These are phyloP conservation scores for Pseudohyphozyma bogoriensis DNA, from an alignment of 768 basidiomycete genomes.

Conservation along the genomic window DNA sequence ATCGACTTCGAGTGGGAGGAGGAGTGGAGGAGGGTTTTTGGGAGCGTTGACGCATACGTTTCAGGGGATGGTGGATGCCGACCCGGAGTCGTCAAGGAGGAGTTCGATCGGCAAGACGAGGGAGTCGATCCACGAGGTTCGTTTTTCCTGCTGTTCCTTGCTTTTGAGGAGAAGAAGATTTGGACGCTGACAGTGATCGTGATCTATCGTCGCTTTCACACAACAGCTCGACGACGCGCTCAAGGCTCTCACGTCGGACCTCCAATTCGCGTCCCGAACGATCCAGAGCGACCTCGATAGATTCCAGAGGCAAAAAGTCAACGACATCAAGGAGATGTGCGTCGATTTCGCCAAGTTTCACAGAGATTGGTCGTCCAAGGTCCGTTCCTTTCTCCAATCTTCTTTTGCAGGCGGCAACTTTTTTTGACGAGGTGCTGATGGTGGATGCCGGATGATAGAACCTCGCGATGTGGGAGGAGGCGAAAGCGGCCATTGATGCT, in stretches of 20 bases:
- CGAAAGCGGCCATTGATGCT: conserved; percentile 77
- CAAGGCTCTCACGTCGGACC: conserved; percentile 80
- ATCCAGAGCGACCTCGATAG: conserved; percentile 96
- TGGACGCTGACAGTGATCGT: neutral
- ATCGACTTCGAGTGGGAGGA: neutral
- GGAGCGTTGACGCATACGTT: conserved; percentile 88
- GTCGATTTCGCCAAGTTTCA: conserved; percentile 82
- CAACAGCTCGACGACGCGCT: conserved; percentile 84
- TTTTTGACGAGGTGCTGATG: conserved; percentile 12
- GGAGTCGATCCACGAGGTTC: conserved; percentile 87
- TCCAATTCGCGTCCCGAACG: conserved; percentile 90
- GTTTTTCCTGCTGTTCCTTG: conserved; percentile 23
- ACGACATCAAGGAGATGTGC: conserved; percentile 86
- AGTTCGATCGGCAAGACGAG: conserved; percentile 89
- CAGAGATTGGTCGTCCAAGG: conserved; percentile 95
- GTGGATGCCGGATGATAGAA: conserved; percentile 49
- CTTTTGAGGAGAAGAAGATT: neutral
- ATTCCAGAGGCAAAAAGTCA: conserved; percentile 97
- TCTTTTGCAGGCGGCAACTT: no score
- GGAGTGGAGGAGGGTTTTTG: conserved; percentile 51
- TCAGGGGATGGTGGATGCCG: conserved; percentile 97
- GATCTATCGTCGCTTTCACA: neutral
- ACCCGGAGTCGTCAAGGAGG: conserved; percentile 88
- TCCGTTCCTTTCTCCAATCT: conserved; percentile 35
- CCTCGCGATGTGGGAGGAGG: conserved; percentile 93